Evolutionary conservation across 768 basidiomycete genomes (phyloP).

Genomic region (Rickenella mellea): DNA sequence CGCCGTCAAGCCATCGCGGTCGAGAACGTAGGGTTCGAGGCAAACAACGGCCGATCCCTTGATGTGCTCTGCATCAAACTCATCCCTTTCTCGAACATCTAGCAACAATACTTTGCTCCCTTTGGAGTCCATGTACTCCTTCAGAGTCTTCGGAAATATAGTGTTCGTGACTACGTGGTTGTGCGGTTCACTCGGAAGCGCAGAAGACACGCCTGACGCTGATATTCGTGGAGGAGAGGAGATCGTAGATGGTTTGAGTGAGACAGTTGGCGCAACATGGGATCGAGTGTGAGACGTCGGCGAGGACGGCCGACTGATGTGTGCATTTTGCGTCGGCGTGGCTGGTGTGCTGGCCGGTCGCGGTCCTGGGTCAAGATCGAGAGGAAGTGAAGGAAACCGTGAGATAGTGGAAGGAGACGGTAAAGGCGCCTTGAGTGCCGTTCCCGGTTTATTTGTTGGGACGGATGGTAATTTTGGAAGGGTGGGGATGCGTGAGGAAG

Average conservation of each 20-base stretch:
- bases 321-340: slow-evolving; percentile 44
- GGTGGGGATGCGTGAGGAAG: neutral
- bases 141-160: slow-evolving; percentile 49
- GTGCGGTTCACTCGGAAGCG: too few relatives aligned
- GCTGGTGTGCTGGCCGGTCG: slow-evolving; percentile 67
- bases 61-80: slow-evolving; percentile 71
- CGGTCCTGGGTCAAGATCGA: slow-evolving; percentile 37
- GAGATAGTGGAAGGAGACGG: slow-evolving; percentile 12
- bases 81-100: slow-evolving; percentile 72
- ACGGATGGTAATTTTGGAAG: slow-evolving; percentile 34
- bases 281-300: slow-evolving; percentile 16
- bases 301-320: slow-evolving; percentile 57
- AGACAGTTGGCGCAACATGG: slow-evolving; percentile 30
- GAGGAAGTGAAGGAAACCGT: slow-evolving; percentile 16
- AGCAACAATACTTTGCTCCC: slow-evolving; percentile 61
- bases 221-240: slow-evolving; percentile 23
- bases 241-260: slow-evolving; percentile 32
- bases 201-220: slow-evolving; percentile 24
- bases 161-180: slow-evolving; percentile 51
- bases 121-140: slow-evolving; percentile 41
- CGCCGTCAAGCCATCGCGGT: slow-evolving; percentile 53
- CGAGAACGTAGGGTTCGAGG: slow-evolving; percentile 72
- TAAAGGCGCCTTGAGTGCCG: slow-evolving; percentile 19
- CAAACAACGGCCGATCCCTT: slow-evolving; percentile 63
- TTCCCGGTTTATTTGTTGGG: slow-evolving; percentile 28